A percentile compares a stretch with the other conserved stretches of the same genome.
Evolutionary conservation across 176 grass and related monocot species (phyloP).

Genomic region (Oryza longistaminata): DNA sequence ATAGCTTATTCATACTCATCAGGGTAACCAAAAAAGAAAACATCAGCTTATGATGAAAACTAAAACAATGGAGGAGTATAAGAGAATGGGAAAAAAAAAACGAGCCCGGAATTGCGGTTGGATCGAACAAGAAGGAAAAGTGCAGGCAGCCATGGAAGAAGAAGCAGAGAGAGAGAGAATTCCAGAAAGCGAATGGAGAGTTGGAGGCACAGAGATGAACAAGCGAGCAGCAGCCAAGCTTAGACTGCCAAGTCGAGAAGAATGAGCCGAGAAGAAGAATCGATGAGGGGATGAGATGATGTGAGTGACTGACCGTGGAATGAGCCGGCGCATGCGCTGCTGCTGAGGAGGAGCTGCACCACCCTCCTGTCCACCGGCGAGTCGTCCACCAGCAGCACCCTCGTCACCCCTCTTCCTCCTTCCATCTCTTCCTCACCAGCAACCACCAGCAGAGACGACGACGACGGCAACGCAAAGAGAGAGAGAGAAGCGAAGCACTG

Average conservation of each 20-base stretch:
- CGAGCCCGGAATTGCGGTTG: neutral
- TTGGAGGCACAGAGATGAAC: neutral
- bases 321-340: slow-evolving; percentile 53
- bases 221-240: neutral
- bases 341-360: slow-evolving; percentile 71
- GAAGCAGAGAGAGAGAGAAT: neutral
- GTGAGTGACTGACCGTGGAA: slow-evolving; percentile 53
- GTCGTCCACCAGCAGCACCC: slow-evolving; percentile 91
- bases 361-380: slow-evolving; percentile 79
- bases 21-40: too few species aligned
- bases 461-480: neutral
- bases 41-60: neutral
- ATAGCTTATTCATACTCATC: neutral
- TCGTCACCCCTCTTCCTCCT: slow-evolving; percentile 33
- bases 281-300: neutral
- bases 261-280: too few species aligned
- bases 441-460: neutral
- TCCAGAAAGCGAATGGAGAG: neutral
- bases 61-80: neutral
- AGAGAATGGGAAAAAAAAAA: neutral
- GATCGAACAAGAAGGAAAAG: too few species aligned
- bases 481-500: neutral
- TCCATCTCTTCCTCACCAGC: slow-evolving; percentile 17
- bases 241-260: too few species aligned
- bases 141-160: neutral